phyloP scores from a whole-genome alignment of 768 basidiomycete genomes.

The Russula virescens region DNA sequence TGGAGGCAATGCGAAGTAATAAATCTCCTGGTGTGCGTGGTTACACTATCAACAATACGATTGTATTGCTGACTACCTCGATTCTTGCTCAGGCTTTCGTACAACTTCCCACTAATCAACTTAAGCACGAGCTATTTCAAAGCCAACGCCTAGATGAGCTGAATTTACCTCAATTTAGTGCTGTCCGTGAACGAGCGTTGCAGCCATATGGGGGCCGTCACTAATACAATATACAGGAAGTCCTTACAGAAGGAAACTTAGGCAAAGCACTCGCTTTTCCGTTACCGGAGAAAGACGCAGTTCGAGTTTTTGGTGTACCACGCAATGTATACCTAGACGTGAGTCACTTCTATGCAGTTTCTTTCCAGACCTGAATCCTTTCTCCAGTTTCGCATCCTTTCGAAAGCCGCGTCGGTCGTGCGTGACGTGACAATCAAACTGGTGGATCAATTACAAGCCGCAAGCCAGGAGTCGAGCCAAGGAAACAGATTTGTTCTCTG shows the following conservation, averaged over 20 bases:
- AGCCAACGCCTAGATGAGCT: constrained; percentile 34
- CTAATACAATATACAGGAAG: constrained; percentile 4
- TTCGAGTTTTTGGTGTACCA: constrained; percentile 18
- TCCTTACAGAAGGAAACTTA: constrained; percentile 9
- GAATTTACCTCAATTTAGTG: constrained; percentile 38
- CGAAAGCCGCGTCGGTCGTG: constrained; percentile 65
- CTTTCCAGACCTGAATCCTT: background rate
- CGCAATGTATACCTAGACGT: constrained; percentile 19
- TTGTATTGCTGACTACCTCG: background rate
- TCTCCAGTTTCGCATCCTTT: constrained; percentile 59
- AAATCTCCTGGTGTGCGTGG: constrained; percentile 20
- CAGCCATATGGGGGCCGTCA: background rate
- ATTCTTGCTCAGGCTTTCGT: constrained; percentile 36
- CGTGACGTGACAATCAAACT: constrained; percentile 59
- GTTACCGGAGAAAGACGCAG: constrained; percentile 22
- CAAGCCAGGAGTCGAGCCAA: constrained; percentile 43
- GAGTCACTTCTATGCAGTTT: background rate
- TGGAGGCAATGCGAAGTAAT: constrained; percentile 6
- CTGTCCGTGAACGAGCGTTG: constrained; percentile 32
- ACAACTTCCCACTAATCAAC: constrained; percentile 35
- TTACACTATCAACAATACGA: background rate
- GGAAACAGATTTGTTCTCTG: constrained; percentile 59
- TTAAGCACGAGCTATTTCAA: constrained; percentile 41
- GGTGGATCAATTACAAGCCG: constrained; percentile 46
- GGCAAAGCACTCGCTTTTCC: constrained; percentile 22